Evolutionary conservation across 108 stramenopile species (phyloP), one percentile per base, ranked within the genome.

Genomic region (Fistulifera pelliculosa): DNA sequence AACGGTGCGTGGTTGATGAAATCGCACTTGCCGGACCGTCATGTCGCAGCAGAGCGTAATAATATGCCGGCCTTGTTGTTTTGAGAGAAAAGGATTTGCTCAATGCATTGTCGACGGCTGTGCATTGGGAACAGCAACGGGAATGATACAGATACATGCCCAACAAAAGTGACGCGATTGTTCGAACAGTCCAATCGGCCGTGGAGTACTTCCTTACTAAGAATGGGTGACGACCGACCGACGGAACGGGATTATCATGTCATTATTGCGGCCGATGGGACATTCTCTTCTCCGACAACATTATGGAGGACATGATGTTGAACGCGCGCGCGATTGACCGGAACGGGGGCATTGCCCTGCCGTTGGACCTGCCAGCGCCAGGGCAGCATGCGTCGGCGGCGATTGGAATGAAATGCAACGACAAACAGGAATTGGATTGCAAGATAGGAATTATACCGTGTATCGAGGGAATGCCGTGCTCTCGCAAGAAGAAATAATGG

Each of bases 231-330:
- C 45, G 8, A 35, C 3, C 6, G 54, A 43, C 38, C 35, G 47
- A 52, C 42, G 19, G 65, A 74, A 16, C 56, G 68, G 28, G 66
- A 72, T 31, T 92, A 92, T 68, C 79, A 92, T 55, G 61, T 92
- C 40, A 87, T 92, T 48, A 70, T 92, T 21, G 80, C 84, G 7
- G 90, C 90, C 5, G 90, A 87, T 56, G 90, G 90, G 26, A 70
- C 60, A 74, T 65, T 86, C 84, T 8, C 60, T 60, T 18, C 62
- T 92, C 10, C 76, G 90, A 56, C 65, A 76, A 27, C 53, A 52
- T 12, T 92, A 82, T 55, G 85, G 85, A 35, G 90, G 90, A 11
- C 56, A 57, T 45, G 42, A 57, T 45, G 38, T 15, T 5, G 16
- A 16, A 39, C 10, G 11, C n/a, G 18, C 10, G 27, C 21, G 16